These are phyloP conservation scores for Scutellaria baicalensis DNA, from an alignment of 257 asterid genomes.

Conservation along the genomic window DNA sequence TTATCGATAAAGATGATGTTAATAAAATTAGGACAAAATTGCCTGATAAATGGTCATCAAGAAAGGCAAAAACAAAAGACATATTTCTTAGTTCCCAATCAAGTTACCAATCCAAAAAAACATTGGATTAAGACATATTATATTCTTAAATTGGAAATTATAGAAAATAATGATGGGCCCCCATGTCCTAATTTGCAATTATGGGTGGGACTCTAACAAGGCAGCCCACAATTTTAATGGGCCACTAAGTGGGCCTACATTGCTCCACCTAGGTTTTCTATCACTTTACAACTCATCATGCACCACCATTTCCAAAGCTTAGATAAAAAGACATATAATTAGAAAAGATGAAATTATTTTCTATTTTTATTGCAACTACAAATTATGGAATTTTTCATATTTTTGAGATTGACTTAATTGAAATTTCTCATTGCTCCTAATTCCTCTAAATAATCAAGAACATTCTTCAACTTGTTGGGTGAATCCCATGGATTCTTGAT, in stretches of 20 bases:
- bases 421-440: slow-evolving; percentile 2
- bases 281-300: slow-evolving; percentile 25
- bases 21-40: slow-evolving; percentile 11
- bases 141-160: background rate
- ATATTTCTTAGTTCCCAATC: background rate
- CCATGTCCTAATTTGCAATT: slow-evolving; percentile 11
- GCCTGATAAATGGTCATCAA: slow-evolving; percentile 2
- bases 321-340: background rate
- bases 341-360: background rate
- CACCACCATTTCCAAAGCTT: slow-evolving; percentile 23
- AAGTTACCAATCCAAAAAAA: slow-evolving; percentile 4
- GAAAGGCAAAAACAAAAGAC: background rate
- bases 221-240: slow-evolving; percentile 28
- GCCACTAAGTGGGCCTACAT: slow-evolving; percentile 20
- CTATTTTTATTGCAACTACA: background rate
- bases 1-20: background rate
- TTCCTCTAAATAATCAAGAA: background rate
- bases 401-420: background rate
- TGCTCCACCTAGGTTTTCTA: slow-evolving; percentile 1
- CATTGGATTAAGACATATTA: slow-evolving; percentile 14
- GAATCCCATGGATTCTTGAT: background rate
- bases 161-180: slow-evolving; percentile 13
- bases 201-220: slow-evolving; percentile 22
- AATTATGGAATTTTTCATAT: background rate
- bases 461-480: background rate